Conservation (phyloP, 257 asterid genomes). For the Gentiana macrophylla region DNA sequence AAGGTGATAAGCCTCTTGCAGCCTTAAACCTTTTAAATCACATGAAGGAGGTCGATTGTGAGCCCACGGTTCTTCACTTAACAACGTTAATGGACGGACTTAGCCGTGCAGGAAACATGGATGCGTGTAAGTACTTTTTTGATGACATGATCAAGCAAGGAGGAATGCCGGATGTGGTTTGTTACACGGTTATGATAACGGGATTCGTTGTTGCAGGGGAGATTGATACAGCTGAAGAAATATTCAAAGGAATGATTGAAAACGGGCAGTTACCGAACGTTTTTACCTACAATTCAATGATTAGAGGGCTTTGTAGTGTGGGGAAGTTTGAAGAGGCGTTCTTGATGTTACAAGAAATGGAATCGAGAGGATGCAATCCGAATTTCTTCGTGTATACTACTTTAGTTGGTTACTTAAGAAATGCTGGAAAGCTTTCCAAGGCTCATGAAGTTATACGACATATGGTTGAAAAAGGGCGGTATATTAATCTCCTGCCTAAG, state of each 20-base stretch:
- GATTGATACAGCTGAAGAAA: conserved; percentile 49
- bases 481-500: conserved; percentile 55
- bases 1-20: conserved; percentile 69
- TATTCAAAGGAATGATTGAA: conserved; percentile 53
- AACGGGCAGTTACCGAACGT: conserved; percentile 84
- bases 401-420: conserved; percentile 59
- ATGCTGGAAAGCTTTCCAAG: conserved; percentile 67
- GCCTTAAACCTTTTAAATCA: conserved; percentile 81
- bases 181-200: conserved; percentile 86
- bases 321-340: conserved; percentile 71
- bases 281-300: conserved; percentile 91
- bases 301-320: conserved; percentile 76
- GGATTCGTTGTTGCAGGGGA: conserved; percentile 70
- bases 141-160: conserved; percentile 64
- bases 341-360: conserved; percentile 84
- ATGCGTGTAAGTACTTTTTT: conserved; percentile 72
- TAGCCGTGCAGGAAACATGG: conserved; percentile 86
- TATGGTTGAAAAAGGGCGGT: conserved; percentile 81
- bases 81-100: conserved; percentile 90
- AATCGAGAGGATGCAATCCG: conserved; percentile 72
- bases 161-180: conserved; percentile 72
- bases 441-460: conserved; percentile 69
- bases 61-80: conserved; percentile 75
- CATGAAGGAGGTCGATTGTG: conserved; percentile 71
- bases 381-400: conserved; percentile 93